Evolutionary conservation across 495 filamentous ascomycete species (phyloP).

Genomic region (Venustampulla echinocandica): DNA sequence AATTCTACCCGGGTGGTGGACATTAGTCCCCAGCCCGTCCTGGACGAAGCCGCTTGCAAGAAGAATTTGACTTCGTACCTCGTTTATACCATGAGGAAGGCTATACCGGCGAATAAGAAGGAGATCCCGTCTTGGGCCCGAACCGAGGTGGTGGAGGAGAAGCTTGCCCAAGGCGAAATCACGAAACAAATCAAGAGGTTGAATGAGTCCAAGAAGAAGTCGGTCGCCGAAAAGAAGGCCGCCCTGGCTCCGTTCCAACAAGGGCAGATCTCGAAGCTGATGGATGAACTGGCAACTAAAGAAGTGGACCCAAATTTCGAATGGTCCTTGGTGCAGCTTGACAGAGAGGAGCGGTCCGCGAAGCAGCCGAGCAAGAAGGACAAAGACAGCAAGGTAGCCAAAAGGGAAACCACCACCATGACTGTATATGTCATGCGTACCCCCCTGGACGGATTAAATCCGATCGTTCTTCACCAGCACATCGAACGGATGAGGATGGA

Average conservation of each 20-base stretch:
- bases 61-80: constrained; percentile 16
- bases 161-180: constrained; percentile 13
- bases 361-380: background rate
- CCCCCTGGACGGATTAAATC: constrained; percentile 5
- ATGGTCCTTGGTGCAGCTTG: constrained; percentile 18
- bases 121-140: constrained; percentile 17
- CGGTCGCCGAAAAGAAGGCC: constrained; percentile 14
- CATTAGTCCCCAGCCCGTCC: constrained; percentile 1
- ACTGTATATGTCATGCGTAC: constrained; percentile 16
- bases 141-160: constrained; percentile 12
- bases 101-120: constrained; percentile 7
- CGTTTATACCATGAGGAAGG: constrained; percentile 13
- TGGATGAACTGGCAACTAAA: constrained; percentile 11
- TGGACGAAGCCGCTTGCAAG: constrained; percentile 10
- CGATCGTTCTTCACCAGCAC: constrained; percentile 7
- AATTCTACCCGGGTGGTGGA: constrained; percentile 11
- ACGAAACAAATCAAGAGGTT: constrained; percentile 17
- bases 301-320: constrained; percentile 14
- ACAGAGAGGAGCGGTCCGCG: constrained; percentile 1
- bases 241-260: constrained; percentile 7
- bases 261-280: constrained; percentile 9
- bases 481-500: constrained; percentile 8
- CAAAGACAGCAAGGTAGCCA: background rate
- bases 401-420: constrained; percentile 13
- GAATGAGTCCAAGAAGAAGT: constrained; percentile 3